Evolutionary conservation across 768 basidiomycete species (phyloP).

Genomic region (Austroboletus eburneus): DNA sequence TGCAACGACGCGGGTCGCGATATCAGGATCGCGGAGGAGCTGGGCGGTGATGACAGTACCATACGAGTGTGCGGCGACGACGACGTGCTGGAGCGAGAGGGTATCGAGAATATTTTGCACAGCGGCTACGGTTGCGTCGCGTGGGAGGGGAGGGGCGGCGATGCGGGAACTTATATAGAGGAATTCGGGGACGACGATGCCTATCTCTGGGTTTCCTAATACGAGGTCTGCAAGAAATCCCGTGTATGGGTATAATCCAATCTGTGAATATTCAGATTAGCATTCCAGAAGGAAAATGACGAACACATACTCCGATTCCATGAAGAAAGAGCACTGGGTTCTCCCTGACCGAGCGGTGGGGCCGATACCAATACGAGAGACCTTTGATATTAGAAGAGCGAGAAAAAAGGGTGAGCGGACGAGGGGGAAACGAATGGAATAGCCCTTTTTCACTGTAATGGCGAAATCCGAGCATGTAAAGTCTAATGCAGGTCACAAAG

Average conservation of each 20-base stretch:
- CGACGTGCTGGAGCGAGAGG: constrained; percentile 36
- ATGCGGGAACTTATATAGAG: constrained; percentile 61
- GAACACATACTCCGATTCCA: constrained; percentile 54
- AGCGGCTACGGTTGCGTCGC: constrained; percentile 38
- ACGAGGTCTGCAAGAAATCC: constrained; percentile 47
- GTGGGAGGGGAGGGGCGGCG: constrained; percentile 44
- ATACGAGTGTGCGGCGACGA: constrained; percentile 56
- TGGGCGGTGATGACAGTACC: constrained; percentile 56
- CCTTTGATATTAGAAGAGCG: constrained; percentile 30
- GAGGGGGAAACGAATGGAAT: constrained; percentile 49
- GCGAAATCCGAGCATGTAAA: constrained; percentile 45
- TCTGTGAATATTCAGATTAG: constrained; percentile 33
- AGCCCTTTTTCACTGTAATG: constrained; percentile 43
- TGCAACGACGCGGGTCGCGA: constrained; percentile 36
- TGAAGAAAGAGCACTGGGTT: constrained; percentile 62
- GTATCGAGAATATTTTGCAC: constrained; percentile 43
- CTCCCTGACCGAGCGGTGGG: constrained; percentile 44
- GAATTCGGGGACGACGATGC: constrained; percentile 57
- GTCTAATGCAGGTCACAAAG: constrained; percentile 35
- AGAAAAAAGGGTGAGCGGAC: constrained; percentile 45
- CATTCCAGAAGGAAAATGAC: neutral
- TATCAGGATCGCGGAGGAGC: constrained; percentile 39
- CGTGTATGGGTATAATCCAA: constrained; percentile 57
- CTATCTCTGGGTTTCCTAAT: constrained; percentile 43
- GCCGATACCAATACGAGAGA: constrained; percentile 46